These are phyloP conservation scores for Ogataea ganodermae DNA, from an alignment of 805 yeast genomes.

Conservation along the genomic window DNA sequence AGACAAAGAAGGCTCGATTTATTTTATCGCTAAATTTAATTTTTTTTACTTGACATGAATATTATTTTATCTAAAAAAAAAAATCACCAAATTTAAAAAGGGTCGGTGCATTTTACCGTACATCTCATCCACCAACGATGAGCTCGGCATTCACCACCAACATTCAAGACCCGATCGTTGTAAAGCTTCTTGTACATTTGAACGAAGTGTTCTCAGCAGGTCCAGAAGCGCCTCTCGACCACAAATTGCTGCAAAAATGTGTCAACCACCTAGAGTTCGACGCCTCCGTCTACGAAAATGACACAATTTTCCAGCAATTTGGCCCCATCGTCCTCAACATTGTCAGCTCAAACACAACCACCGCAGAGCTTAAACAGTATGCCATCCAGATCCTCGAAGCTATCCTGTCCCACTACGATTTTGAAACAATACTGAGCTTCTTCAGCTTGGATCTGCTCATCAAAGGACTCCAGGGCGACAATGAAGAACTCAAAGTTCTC, in stretches of 20 bases:
- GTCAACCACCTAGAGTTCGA: slow-evolving; percentile 22
- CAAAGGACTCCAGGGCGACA: slow-evolving; percentile 32
- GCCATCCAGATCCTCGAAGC: slow-evolving; percentile 28
- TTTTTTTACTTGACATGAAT: neutral
- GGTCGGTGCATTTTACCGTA: too few species aligned
- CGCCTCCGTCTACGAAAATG: slow-evolving; percentile 14
- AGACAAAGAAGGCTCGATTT: too few species aligned
- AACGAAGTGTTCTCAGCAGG: slow-evolving; percentile 7
- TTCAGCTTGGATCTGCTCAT: slow-evolving; percentile 30
- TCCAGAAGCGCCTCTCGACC: slow-evolving; percentile 15
- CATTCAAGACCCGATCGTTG: slow-evolving; percentile 23
- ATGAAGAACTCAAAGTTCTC: slow-evolving; percentile 29
- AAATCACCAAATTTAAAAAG: too few species aligned
- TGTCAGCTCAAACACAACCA: slow-evolving; percentile 28
- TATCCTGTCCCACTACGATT: slow-evolving; percentile 30
- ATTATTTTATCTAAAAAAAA: neutral
- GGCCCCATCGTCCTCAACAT: slow-evolving; percentile 26
- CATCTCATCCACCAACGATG: slow-evolving; percentile 5
- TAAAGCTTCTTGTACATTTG: slow-evolving; percentile 21
- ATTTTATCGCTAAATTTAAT: neutral
- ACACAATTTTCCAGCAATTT: slow-evolving; percentile 17
- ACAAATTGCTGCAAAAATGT: slow-evolving; percentile 20
- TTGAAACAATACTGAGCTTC: slow-evolving; percentile 29
- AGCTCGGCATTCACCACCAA: slow-evolving; percentile 7
- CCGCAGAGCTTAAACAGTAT: slow-evolving; percentile 19